phyloP scores from a whole-genome alignment of 495 filamentous ascomycete genomes.

The Rostrohypoxylon terebratum region DNA sequence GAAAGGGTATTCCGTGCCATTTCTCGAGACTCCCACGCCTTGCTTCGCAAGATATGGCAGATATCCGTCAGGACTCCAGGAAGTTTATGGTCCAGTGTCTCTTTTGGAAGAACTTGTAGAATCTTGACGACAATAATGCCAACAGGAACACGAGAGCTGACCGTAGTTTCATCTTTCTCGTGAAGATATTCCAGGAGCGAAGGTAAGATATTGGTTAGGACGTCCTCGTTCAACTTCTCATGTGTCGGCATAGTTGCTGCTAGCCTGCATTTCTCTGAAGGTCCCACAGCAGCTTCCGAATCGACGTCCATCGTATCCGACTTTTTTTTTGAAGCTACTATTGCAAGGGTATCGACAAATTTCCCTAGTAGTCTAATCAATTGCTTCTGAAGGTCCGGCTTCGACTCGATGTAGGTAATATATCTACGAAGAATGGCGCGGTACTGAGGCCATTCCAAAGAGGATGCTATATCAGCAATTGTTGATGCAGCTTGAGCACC shows the following conservation, averaged over 20 bases:
- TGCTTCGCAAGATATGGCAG: slow-evolving; percentile 89
- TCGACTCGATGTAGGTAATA: slow-evolving; percentile 79
- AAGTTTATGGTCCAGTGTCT: slow-evolving; percentile 76
- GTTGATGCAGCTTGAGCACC: slow-evolving; percentile 82
- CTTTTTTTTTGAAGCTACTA: slow-evolving; percentile 60
- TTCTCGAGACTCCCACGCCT: slow-evolving; percentile 87
- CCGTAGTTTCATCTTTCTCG: slow-evolving; percentile 91
- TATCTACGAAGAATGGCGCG: slow-evolving; percentile 83
- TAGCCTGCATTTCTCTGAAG: slow-evolving; percentile 56
- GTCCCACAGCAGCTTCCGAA: slow-evolving; percentile 26
- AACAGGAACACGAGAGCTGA: slow-evolving; percentile 89
- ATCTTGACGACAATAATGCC: slow-evolving; percentile 89
- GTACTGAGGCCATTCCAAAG: slow-evolving; percentile 92
- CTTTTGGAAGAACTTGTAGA: slow-evolving; percentile 78
- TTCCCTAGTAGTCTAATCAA: slow-evolving; percentile 83
- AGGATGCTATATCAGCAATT: slow-evolving; percentile 77
- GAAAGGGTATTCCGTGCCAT: slow-evolving; percentile 88
- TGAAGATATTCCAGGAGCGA: slow-evolving; percentile 83
- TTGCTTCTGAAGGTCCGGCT: slow-evolving; percentile 86
- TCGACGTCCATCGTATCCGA: slow-evolving; percentile 55
- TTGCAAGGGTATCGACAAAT: slow-evolving; percentile 78
- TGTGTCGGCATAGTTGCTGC: slow-evolving; percentile 73
- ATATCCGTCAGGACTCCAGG: slow-evolving; percentile 90
- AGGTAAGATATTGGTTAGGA: slow-evolving; percentile 80
- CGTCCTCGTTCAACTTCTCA: slow-evolving; percentile 77